These are phyloP conservation scores for Aspergillus novofumigatus DNA, from an alignment of 2,329 filamentous ascomycete species.

Conservation along the genomic window DNA sequence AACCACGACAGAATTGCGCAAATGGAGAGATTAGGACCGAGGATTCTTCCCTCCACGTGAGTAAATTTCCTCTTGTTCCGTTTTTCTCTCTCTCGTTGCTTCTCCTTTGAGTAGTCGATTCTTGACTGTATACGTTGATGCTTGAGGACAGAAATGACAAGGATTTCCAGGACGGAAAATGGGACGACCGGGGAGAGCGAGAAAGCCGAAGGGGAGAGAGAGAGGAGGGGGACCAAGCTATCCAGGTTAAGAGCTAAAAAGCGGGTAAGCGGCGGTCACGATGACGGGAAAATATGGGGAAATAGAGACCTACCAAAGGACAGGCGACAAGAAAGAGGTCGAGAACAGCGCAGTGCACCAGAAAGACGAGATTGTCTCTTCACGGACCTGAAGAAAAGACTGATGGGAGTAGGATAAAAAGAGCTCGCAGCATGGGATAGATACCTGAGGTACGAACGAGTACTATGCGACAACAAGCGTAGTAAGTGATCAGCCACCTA, in stretches of 20 bases:
- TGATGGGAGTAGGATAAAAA: slow-evolving; percentile 1
- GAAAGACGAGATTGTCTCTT: background rate
- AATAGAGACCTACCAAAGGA: background rate
- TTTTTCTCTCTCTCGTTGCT: background rate
- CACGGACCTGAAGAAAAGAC: background rate
- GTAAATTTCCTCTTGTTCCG: background rate
- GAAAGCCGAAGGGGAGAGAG: background rate
- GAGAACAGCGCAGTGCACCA: background rate
- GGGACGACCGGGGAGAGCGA: background rate
- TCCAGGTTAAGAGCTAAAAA: background rate
- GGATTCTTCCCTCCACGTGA: background rate
- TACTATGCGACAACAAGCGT: too few relatives aligned
- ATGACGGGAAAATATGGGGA: slow-evolving; percentile 3
- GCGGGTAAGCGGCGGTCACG: background rate
- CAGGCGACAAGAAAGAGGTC: background rate
- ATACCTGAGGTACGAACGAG: background rate
- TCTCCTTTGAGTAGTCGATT: background rate
- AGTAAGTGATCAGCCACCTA: background rate
- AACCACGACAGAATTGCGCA: background rate
- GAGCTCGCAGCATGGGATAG: background rate
- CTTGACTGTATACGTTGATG: background rate
- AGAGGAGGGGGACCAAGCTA: background rate
- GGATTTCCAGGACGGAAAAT: background rate
- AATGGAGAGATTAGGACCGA: background rate
- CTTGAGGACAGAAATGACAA: background rate